Evolutionary conservation across 2,329 filamentous ascomycete species (phyloP).

Genomic region (Aureobasidium pullulans): DNA sequence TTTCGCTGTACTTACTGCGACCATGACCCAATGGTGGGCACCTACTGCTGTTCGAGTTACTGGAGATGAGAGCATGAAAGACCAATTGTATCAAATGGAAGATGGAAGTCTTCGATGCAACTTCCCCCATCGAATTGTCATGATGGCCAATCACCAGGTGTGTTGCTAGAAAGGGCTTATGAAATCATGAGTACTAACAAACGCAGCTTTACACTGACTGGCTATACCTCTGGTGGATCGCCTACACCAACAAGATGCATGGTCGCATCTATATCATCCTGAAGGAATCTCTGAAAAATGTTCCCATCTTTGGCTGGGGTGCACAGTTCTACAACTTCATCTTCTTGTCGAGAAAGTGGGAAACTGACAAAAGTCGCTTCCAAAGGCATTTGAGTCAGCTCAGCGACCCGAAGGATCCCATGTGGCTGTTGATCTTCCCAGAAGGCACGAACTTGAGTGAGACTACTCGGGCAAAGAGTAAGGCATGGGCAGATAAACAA

Average conservation of each 20-base stretch:
- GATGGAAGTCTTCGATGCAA: constrained; percentile 67
- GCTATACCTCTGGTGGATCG: constrained; percentile 84
- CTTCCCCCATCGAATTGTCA: constrained; percentile 72
- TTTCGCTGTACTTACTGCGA: constrained; percentile 70
- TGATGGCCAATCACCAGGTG: constrained; percentile 78
- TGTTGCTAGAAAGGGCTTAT: not conserved
- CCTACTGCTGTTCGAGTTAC: constrained; percentile 73
- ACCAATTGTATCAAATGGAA: constrained; percentile 59
- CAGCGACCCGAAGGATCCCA: constrained; percentile 61
- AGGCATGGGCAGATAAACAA: constrained; percentile 68
- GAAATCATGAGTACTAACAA: constrained; percentile 57
- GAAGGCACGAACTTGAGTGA: constrained; percentile 75
- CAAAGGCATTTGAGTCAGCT: constrained; percentile 64
- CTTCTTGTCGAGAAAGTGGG: constrained; percentile 80
- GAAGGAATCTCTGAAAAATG: constrained; percentile 75
- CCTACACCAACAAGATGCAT: constrained; percentile 67
- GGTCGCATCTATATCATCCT: constrained; percentile 86
- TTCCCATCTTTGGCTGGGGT: constrained; percentile 68
- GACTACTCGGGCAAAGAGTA: constrained; percentile 61
- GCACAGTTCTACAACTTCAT: constrained; percentile 83
- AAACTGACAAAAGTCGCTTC: constrained; percentile 64
- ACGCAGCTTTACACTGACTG: constrained; percentile 71
- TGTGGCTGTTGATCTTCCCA: constrained; percentile 83
- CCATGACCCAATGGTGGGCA: constrained; percentile 79
- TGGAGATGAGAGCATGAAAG: constrained; percentile 70